Evolutionary conservation across 2,329 filamentous ascomycete species (phyloP), one percentile per base, ranked within the genome.

Genomic region (Fusarium annulatum): DNA sequence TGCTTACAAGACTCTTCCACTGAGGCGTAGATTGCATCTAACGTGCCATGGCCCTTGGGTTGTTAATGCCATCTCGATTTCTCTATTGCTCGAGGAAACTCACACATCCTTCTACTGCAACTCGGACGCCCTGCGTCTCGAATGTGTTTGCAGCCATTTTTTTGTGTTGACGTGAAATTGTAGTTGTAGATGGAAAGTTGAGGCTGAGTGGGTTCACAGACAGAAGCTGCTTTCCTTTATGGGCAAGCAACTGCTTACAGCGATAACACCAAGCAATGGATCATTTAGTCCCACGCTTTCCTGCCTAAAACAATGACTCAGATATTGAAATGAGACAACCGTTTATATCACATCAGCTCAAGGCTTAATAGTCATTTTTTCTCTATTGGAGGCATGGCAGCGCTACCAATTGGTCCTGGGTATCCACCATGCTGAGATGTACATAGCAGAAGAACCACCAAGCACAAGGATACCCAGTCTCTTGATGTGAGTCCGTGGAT

Each of bases 21-120:
- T 2, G 94, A 92, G 2, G 92, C 90, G 82, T 98, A 99, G 76
- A 99, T 98, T 64, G 94, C 93, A 80, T 98, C 89, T 59, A 99
- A 89, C 2, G 92, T 94, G 72, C 96, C 96, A 84, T 99, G 96
- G 66, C 96, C 96, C 94, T 96, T 67, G 10, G 45, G 18, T 30
- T 46, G 38, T 83, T 63, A 81, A 63, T 64, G 38, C 23, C 5
- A 42, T 26, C 3, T 21, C 53, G 11, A 26, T 10, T 5, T 23
- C 16, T 19, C 21, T 19, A 18, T n/a, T 19, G 7, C 11, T 28
- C n/a, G 15, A 18, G 10, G 16, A 48, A 19, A 71, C 92, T 83
- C 85, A 95, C 93, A 80, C 95, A 97, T 77, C 95, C 95, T 86
- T 97, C 93, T 10, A 97, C 85, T 26, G 95, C 96, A 71, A 98